phyloP scores from a whole-genome alignment of 2,329 filamentous ascomycete species.

The Metarhizium robertsii region DNA sequence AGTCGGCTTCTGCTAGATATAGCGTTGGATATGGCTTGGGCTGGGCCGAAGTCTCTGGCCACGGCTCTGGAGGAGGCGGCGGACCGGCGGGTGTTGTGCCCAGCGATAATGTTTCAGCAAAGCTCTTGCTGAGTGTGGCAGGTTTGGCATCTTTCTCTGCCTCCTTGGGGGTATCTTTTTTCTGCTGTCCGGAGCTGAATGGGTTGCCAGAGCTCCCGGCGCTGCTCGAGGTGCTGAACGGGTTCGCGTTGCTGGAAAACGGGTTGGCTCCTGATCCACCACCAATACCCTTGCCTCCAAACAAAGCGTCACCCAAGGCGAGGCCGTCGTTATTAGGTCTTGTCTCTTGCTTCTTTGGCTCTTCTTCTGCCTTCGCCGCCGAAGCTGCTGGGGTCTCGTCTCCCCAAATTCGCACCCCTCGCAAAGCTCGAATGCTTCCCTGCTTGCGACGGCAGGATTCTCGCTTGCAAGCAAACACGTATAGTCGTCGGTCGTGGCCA shows the following conservation, averaged over 20 bases:
- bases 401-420: conserved; percentile 53
- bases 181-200: conserved; percentile 15
- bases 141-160: conserved; percentile 16
- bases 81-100: conserved; percentile 40
- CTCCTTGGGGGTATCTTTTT: conserved; percentile 4
- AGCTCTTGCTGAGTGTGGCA: conserved; percentile 45
- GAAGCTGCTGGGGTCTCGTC: conserved; percentile 22
- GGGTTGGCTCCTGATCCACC: conserved; percentile 41
- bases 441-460: conserved; percentile 73
- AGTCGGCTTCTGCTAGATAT: conserved; percentile 81
- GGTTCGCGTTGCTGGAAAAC: conserved; percentile 46
- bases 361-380: conserved; percentile 21
- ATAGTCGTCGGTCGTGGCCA: conserved; percentile 77
- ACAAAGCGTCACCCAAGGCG: conserved; percentile 57
- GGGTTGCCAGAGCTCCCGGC: conserved; percentile 14
- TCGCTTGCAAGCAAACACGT: conserved; percentile 72
- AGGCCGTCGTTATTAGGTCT: conserved; percentile 26
- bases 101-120: conserved; percentile 68
- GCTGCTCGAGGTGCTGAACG: conserved; percentile 28
- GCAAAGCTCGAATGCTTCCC: conserved; percentile 69
- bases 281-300: conserved; percentile 50
- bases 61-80: conserved; percentile 50
- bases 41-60: conserved; percentile 59
- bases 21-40: conserved; percentile 65
- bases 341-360: conserved; percentile 21